Conservation (phyloP, 2,329 filamentous ascomycete species). For the Phialophora expanda region DNA sequence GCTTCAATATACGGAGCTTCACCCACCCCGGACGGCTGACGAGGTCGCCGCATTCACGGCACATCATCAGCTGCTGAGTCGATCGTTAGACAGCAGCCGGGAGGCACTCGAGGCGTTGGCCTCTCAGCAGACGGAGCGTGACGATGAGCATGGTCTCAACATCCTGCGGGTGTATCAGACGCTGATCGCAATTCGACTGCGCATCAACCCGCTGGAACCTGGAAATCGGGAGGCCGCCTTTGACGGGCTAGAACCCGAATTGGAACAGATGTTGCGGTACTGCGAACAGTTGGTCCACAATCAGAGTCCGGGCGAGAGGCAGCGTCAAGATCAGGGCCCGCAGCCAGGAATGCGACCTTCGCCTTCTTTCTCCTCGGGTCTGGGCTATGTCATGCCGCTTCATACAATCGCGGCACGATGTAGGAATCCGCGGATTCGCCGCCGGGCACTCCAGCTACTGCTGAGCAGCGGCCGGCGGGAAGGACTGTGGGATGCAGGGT, state of each 20-base stretch:
- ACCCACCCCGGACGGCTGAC: slow-evolving; percentile 20
- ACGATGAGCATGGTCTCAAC: slow-evolving; percentile 6
- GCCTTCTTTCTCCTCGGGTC: slow-evolving; percentile 25
- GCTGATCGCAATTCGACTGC: slow-evolving; percentile 19
- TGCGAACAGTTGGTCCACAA: slow-evolving; percentile 15
- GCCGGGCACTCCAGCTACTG: slow-evolving; percentile 67
- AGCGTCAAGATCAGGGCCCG: neutral
- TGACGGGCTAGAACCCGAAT: slow-evolving; percentile 15
- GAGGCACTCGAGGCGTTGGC: slow-evolving; percentile 21
- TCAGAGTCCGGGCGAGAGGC: neutral
- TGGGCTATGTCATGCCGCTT: slow-evolving; percentile 69
- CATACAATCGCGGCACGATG: slow-evolving; percentile 71
- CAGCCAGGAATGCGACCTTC: neutral
- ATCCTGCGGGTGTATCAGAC: slow-evolving; percentile 25
- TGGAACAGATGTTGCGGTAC: slow-evolving; percentile 21
- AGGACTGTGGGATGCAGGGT: slow-evolving; percentile 66
- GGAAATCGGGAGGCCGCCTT: slow-evolving; percentile 17
- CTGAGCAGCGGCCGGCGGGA: slow-evolving; percentile 62
- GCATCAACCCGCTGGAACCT: slow-evolving; percentile 16
- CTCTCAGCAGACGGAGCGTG: neutral
- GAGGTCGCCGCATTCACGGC: slow-evolving; percentile 8
- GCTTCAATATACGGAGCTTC: slow-evolving; percentile 12
- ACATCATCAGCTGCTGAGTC: slow-evolving; percentile 8
- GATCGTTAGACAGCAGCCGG: slow-evolving; percentile 7
- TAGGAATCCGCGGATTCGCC: slow-evolving; percentile 62